A percentile compares a stretch with the other conserved stretches of the same genome.
These are phyloP conservation scores for Moesziomyces aphidis DNA, from an alignment of 1,284 basidiomycete genomes.

Conservation along the genomic window DNA sequence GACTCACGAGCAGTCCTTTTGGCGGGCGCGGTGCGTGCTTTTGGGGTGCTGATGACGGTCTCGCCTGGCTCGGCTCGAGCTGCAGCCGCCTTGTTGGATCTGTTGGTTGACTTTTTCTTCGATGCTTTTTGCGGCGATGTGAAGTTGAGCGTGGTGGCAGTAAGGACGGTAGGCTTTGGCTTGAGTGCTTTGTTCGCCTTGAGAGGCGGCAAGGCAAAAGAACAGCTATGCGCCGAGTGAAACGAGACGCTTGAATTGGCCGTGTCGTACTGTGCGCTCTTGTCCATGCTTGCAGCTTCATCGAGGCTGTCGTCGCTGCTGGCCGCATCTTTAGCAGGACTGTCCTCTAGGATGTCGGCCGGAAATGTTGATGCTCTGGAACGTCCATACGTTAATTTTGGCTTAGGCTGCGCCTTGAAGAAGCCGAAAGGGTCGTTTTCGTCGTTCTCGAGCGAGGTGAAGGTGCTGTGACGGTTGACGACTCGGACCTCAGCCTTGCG, in stretches of 20 bases:
- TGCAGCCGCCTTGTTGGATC: background rate
- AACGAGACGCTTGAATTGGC: slow-evolving; percentile 35
- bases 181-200: background rate
- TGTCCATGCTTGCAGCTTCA: slow-evolving; percentile 8
- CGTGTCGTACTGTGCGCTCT: slow-evolving; percentile 20
- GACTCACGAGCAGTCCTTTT: background rate
- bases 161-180: background rate
- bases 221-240: slow-evolving; percentile 14
- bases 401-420: slow-evolving; percentile 24
- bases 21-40: background rate
- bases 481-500: slow-evolving; percentile 28
- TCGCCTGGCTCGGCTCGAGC: background rate
- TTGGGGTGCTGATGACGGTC: slow-evolving; percentile 9
- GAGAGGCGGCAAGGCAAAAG: background rate
- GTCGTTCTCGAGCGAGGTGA: slow-evolving; percentile 21
- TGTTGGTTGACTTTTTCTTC: background rate
- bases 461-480: slow-evolving; percentile 32
- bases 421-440: slow-evolving; percentile 48
- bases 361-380: slow-evolving; percentile 22
- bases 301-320: background rate
- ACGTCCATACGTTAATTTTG: slow-evolving; percentile 23
- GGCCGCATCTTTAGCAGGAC: background rate
- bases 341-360: background rate
- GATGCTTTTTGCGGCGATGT: background rate
- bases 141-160: slow-evolving; percentile 3